A percentile compares a stretch with the other conserved stretches of the same genome.
These are phyloP conservation scores for Aspergillus jensenii DNA, from an alignment of 2,329 filamentous ascomycete species.

Conservation along the genomic window DNA sequence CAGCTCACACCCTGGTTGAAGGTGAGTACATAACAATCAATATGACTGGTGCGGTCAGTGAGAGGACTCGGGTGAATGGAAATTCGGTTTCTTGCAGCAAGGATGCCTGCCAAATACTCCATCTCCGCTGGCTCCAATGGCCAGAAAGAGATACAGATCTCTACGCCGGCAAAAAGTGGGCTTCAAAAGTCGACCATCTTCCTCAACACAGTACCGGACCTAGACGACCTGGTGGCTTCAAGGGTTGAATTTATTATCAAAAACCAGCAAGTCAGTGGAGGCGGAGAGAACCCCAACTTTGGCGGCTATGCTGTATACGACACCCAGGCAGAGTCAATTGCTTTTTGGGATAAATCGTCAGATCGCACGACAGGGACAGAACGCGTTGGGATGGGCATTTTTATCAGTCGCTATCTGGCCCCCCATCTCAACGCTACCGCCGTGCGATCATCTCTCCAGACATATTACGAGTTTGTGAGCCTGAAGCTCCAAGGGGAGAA, in stretches of 20 bases:
- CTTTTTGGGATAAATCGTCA: background rate
- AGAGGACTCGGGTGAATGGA: no score
- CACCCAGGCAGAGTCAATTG: conserved; percentile 3
- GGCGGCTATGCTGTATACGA: conserved; percentile 8
- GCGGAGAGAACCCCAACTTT: background rate
- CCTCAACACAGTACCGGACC: background rate
- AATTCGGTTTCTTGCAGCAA: background rate
- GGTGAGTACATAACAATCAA: background rate
- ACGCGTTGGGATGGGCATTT: background rate
- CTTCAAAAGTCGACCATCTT: background rate
- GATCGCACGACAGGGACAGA: background rate
- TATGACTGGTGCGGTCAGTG: background rate
- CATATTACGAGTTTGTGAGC: background rate
- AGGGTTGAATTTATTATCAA: background rate
- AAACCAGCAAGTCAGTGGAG: background rate
- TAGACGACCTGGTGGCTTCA: background rate
- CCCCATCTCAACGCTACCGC: background rate
- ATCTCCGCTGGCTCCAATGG: background rate
- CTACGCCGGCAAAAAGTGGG: no score
- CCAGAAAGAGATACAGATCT: background rate
- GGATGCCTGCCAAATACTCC: background rate
- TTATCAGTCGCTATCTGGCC: background rate
- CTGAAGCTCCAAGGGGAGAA: background rate
- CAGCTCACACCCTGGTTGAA: background rate
- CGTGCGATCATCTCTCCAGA: background rate